These are phyloP conservation scores for Torulaspora franciscae DNA, from an alignment of 805 yeast genomes.

Conservation along the genomic window DNA sequence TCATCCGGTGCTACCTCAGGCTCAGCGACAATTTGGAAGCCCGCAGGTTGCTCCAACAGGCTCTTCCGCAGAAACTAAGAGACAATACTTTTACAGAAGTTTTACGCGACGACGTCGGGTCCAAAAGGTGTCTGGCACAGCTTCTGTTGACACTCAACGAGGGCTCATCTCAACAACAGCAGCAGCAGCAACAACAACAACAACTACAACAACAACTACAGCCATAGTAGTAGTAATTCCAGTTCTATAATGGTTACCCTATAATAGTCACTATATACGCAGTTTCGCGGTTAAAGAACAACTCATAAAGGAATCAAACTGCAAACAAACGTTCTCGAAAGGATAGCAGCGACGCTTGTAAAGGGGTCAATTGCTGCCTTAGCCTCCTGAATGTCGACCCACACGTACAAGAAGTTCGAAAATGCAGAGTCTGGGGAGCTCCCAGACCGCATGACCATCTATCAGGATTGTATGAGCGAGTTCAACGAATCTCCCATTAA, in stretches of 20 bases:
- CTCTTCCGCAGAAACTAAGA: constrained; percentile 80
- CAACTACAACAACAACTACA: background rate
- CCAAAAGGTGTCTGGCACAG: constrained; percentile 83
- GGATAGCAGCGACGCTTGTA: background rate
- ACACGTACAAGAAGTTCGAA: constrained; percentile 77
- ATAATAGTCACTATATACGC: constrained; percentile 2
- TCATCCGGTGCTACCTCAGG: constrained; percentile 87
- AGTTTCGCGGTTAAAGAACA: background rate
- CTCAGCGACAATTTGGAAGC: constrained; percentile 88
- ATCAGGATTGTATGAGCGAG: constrained; percentile 88
- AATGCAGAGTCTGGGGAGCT: constrained; percentile 59
- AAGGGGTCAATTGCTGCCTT: constrained; percentile 9
- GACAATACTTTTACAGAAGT: constrained; percentile 68
- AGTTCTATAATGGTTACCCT: constrained; percentile 1
- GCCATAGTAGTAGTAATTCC: background rate
- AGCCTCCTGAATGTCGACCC: constrained; percentile 61
- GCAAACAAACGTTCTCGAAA: background rate
- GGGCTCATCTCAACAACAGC: constrained; percentile 9
- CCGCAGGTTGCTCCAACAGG: constrained; percentile 73
- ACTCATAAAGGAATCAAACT: background rate
- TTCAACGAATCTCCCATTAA: constrained; percentile 89
- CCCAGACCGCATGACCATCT: constrained; percentile 96
- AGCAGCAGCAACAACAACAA: no score
- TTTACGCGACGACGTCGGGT: constrained; percentile 79
- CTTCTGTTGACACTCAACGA: constrained; percentile 63